Conservation (phyloP, 306 rosid genomes). For the Pyrus betulifolia region DNA sequence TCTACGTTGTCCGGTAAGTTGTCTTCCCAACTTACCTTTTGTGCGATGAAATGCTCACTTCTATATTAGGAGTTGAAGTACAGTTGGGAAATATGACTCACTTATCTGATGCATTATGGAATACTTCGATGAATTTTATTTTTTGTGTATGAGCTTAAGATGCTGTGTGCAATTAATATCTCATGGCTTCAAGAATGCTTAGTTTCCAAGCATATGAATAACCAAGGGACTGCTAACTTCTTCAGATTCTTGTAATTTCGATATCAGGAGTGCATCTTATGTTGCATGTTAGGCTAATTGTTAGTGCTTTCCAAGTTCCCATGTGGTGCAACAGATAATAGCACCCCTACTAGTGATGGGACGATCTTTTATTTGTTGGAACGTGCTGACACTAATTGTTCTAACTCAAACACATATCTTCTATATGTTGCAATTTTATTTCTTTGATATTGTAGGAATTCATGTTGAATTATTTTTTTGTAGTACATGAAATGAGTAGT, state of each 20-base stretch:
- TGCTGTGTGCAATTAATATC: not conserved
- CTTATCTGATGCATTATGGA: not conserved
- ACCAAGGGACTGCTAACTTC: not conserved
- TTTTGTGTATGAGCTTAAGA: not conserved
- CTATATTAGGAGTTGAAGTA: not conserved
- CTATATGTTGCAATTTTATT: not conserved
- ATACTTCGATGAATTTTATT: not conserved
- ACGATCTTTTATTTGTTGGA: not conserved
- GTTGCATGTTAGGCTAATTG: not conserved
- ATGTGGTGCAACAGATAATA: not conserved
- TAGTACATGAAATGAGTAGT: not conserved
- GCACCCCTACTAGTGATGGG: not conserved
- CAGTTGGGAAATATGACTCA: not conserved
- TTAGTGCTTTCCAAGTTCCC: not conserved
- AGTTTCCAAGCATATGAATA: not conserved
- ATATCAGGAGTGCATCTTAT: not conserved
- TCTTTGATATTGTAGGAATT: not conserved
- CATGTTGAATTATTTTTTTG: not conserved
- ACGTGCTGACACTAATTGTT: not conserved
- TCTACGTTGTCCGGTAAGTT: conserved; percentile 94
- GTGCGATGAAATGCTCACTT: not conserved
- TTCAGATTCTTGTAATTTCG: not conserved
- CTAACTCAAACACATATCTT: not conserved
- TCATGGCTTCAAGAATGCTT: not conserved
- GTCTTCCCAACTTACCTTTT: not conserved